These are phyloP conservation scores for Blastobotrys petasosporus DNA, from an alignment of 1,139 yeast genomes.

Conservation along the genomic window DNA sequence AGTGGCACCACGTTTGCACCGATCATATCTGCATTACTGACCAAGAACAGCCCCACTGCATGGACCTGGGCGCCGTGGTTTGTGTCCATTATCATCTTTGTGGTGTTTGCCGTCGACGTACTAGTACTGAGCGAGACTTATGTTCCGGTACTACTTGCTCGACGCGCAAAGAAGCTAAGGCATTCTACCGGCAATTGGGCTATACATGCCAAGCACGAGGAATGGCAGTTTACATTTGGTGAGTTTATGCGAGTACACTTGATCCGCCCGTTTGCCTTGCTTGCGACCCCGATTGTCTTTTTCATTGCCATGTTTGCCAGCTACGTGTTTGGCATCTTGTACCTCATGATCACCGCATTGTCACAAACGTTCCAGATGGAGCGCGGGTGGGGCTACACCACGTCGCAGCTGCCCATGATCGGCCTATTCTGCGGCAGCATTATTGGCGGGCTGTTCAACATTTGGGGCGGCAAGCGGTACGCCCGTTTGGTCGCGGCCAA, in stretches of 20 bases:
- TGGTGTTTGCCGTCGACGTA: slow-evolving; percentile 43
- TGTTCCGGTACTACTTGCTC: slow-evolving; percentile 55
- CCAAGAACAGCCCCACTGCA: slow-evolving; percentile 42
- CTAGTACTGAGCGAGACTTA: slow-evolving; percentile 65
- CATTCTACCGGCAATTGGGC: slow-evolving; percentile 52
- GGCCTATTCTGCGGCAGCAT: slow-evolving; percentile 52
- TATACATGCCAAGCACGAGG: slow-evolving; percentile 41
- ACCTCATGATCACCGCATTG: slow-evolving; percentile 38
- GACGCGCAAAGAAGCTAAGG: slow-evolving; percentile 52
- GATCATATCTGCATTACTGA: slow-evolving; percentile 58
- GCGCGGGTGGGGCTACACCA: slow-evolving; percentile 38
- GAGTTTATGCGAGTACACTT: slow-evolving; percentile 39
- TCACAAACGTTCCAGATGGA: slow-evolving; percentile 33
- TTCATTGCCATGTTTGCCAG: slow-evolving; percentile 41
- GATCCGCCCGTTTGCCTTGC: slow-evolving; percentile 41
- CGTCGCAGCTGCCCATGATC: slow-evolving; percentile 51
- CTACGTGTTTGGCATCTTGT: slow-evolving; percentile 43
- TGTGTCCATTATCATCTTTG: slow-evolving; percentile 59
- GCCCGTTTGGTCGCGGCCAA: slow-evolving; percentile 32
- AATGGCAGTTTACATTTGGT: slow-evolving; percentile 35
- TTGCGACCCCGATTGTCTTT: slow-evolving; percentile 42
- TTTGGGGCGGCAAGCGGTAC: slow-evolving; percentile 33
- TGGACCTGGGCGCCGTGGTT: slow-evolving; percentile 61
- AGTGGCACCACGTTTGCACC: slow-evolving; percentile 74
- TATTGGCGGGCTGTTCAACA: slow-evolving; percentile 45